A percentile compares a stretch with the other conserved stretches of the same genome.
phyloP scores from a whole-genome alignment of 768 basidiomycete genomes.

The Dioszegia hungarica region DNA sequence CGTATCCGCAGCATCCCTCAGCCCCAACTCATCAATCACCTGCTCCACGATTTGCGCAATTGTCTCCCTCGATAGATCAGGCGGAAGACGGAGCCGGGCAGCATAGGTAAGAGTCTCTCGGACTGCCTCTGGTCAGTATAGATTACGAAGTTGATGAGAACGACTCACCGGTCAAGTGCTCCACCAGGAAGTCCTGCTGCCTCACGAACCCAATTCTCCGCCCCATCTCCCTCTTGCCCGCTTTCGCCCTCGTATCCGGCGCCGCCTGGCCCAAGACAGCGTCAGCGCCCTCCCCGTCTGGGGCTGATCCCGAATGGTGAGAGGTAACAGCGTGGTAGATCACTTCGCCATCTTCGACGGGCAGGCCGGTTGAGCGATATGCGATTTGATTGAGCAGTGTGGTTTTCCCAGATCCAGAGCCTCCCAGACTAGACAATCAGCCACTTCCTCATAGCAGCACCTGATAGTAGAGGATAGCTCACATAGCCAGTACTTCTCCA shows the following conservation, averaged over 20 bases:
- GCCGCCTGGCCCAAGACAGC: too few species aligned
- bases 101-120: constrained; percentile 48
- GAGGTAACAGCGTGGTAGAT: constrained; percentile 24
- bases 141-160: too few species aligned
- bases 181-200: constrained; percentile 51
- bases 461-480: constrained; percentile 7
- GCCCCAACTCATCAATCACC: constrained; percentile 53
- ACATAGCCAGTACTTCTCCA: constrained; percentile 52
- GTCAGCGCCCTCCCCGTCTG: too few species aligned
- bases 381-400: constrained; percentile 49
- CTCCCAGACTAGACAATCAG: constrained; percentile 12
- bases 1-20: constrained; percentile 53
- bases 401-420: constrained; percentile 44
- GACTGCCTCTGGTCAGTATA: too few species aligned
- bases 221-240: constrained; percentile 21
- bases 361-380: constrained; percentile 41
- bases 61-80: constrained; percentile 21
- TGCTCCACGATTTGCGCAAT: constrained; percentile 52
- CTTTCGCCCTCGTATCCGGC: too few species aligned
- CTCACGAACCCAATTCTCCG: constrained; percentile 49
- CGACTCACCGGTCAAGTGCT: constrained; percentile 46
- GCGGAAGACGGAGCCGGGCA: constrained; percentile 50
- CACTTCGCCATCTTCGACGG: constrained; percentile 40
- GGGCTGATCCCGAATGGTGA: too few species aligned
- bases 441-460: background rate